Conservation (phyloP, 31 red algal species). For the Bonnemaisonia californica region DNA sequence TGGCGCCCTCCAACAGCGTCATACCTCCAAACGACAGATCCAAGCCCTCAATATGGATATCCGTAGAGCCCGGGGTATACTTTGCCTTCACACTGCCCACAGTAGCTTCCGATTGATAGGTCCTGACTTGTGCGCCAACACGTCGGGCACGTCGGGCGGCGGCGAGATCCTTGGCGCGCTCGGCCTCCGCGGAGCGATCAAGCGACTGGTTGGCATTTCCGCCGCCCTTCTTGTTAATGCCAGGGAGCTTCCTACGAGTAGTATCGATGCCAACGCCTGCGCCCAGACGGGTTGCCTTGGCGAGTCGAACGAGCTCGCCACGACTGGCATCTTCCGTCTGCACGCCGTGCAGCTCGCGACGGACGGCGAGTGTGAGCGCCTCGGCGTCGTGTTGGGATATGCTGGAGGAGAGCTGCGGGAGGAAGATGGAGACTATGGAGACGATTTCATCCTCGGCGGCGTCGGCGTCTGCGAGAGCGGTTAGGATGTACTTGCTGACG, state of each 20-base stretch:
- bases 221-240: background rate
- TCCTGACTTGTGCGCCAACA: slow-evolving; percentile 68
- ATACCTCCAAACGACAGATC: slow-evolving; percentile 90
- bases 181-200: slow-evolving; percentile 86
- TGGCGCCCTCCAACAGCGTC: slow-evolving; percentile 65
- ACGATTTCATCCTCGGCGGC: slow-evolving; percentile 75
- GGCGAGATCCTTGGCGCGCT: slow-evolving; percentile 67
- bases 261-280: slow-evolving; percentile 50
- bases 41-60: slow-evolving; percentile 89
- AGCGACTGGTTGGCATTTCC: slow-evolving; percentile 84
- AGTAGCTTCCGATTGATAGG: slow-evolving; percentile 59
- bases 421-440: slow-evolving; percentile 47
- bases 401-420: slow-evolving; percentile 42
- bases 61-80: slow-evolving; percentile 57
- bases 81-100: slow-evolving; percentile 72
- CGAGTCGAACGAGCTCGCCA: slow-evolving; percentile 48
- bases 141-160: slow-evolving; percentile 60
- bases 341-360: slow-evolving; percentile 58
- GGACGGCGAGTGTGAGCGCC: slow-evolving; percentile 44
- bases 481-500: slow-evolving; percentile 64
- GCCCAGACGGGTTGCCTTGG: slow-evolving; percentile 67
- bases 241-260: background rate
- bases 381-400: slow-evolving; percentile 13
- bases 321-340: slow-evolving; percentile 39
- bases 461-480: slow-evolving; percentile 46